Evolutionary conservation across 2,329 filamentous ascomycete genomes (phyloP), one percentile per base, ranked within the genome.

Genomic region (Mycocentrospora acerina): DNA sequence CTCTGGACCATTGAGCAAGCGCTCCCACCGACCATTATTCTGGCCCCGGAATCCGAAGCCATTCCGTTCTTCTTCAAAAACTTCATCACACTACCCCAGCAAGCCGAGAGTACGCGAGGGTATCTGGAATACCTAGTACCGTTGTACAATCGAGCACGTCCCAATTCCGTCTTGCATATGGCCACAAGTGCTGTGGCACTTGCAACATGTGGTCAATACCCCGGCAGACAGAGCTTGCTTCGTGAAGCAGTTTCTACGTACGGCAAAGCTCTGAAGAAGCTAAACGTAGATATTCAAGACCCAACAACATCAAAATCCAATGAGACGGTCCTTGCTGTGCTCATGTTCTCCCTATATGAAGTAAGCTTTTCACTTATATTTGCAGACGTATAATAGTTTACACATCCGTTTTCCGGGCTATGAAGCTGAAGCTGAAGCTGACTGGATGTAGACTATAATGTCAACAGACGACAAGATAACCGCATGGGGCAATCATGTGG

Each of bases 1-100:
- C 30, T 61, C 16, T 63, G 61, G 61, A 59, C 60, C 26, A 48
- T 62, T 19, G 48, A 61, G 24, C 44, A 55, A 25, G 42, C 40
- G 15, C 39, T 67, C 2, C 60, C 63, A 7, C 38, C 45, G 0
- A 55, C 48, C 11, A 54, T 68, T 19, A 46, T 47, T 2, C 44
- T 64, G 31, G 54, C 61, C 3, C 59, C 62, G 11, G 66, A 70
- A 45, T 58, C 53, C 26, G 62, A 68, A 48, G 67, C 66, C 5
- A 59, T 65, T 3, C 60, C 65, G 2, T 71, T 70, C 55, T 71
- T 70, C 51, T 69, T 71, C 51, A 60, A 60, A 11, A 70, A 71
- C 36, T 69, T 69, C 42, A 62, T 70, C 37, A 50, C 62, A 9
- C 46, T 67, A 14, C 67, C 66, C 4, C 62, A 62, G 37, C 57